Base-by-base conservation (phyloP, 495 filamentous ascomycete species). In the Aspergillus panamensis region DNA sequence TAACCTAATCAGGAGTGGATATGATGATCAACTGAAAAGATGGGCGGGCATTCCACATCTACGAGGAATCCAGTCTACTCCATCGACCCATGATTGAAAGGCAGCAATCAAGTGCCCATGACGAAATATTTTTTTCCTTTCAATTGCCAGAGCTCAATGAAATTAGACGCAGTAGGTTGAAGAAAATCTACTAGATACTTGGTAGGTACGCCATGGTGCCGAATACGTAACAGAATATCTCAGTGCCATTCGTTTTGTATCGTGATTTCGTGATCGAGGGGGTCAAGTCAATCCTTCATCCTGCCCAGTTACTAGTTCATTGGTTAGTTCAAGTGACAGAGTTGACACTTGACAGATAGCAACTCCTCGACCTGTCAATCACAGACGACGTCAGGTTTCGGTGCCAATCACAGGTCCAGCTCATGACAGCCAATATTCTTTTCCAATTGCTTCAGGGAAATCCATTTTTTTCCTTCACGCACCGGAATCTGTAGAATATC, bases 151-250 rank as follows among this genome's bases (percentile, higher is more conserved):
- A n/a, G n/a, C n/a, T n/a, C n/a, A n/a, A n/a, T n/a, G 19, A 45
- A 45, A 19, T 17, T 45, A 45, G 17, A 21, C 42, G 16, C 42
- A 4, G 6, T 45, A 21, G 4, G 17, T n/a, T 45, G 42, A 45
- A 45, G 42, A 45, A 45, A 45, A 45, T 20, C 17, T 21, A n/a
- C n/a, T n/a, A n/a, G n/a, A n/a, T n/a, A n/a, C n/a, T n/a, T n/a
- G n/a, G n/a, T n/a, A 5, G 17, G 9, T 21, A 10, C 10, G 9
- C 20, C 17, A 9, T 45, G 3, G 35, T 53, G 29, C 37, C 25
- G 29, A 55, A 14, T 37, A 55, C 53, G 53, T 55, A 54, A 54
- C 30, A 37, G 53, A 55, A 39, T 39, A 39, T 13, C 14, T n/a
- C 1, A 39, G 35, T 12, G 10, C 35, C 35, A 13, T 13, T 39